Evolutionary conservation across 768 basidiomycete species (phyloP).

Genomic region (Fomitopsis pulvina): DNA sequence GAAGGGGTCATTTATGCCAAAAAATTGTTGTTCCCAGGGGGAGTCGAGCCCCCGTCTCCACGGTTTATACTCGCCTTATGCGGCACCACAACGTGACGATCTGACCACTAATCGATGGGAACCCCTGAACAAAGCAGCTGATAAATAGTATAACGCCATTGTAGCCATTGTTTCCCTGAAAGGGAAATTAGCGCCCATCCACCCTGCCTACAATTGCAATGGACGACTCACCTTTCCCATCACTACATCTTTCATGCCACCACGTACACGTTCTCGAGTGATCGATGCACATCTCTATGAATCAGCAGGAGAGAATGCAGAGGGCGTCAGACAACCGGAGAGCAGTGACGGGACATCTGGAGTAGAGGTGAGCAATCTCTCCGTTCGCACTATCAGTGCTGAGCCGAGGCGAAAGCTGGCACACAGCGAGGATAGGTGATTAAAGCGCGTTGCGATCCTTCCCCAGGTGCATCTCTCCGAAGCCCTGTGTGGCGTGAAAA

Average conservation of each 20-base stretch:
- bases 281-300: too few species aligned
- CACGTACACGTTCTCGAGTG: too few species aligned
- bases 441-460: not conserved
- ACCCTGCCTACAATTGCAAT: not conserved
- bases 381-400: not conserved
- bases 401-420: not conserved
- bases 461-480: conserved; percentile 1
- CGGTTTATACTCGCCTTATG: not conserved
- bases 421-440: not conserved
- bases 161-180: not conserved
- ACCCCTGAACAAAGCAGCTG: not conserved
- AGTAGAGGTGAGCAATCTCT: not conserved
- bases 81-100: conserved; percentile 7
- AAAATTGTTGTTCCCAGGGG: conserved; percentile 6
- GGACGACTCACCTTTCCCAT: too few species aligned
- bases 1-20: not conserved
- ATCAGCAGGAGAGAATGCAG: too few species aligned
- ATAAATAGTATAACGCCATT: not conserved
- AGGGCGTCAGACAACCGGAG: not conserved
- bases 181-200: not conserved
- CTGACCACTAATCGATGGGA: conserved; percentile 10
- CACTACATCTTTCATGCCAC: too few species aligned
- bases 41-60: conserved; percentile 9
- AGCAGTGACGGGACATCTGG: too few species aligned
- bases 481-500: conserved; percentile 7